A percentile compares a stretch with the other conserved stretches of the same genome.
Conservation (phyloP, 2,329 filamentous ascomycete species). For the Colletotrichum endophyticum region DNA sequence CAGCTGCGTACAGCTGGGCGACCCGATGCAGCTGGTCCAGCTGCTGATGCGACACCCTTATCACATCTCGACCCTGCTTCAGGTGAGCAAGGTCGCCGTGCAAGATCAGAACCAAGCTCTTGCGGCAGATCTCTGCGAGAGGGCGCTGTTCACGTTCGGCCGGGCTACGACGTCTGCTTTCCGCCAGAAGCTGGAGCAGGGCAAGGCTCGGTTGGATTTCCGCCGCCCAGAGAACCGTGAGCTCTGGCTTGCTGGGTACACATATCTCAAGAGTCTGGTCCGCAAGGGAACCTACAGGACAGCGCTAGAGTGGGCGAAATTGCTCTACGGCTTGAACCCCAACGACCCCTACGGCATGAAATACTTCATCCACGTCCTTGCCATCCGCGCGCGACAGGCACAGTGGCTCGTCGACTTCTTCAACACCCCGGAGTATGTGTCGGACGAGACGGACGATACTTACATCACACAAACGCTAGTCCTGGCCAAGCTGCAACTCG, state of each 20-base stretch:
- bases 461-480: slow-evolving; percentile 80
- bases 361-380: slow-evolving; percentile 82
- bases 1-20: slow-evolving; percentile 78
- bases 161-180: slow-evolving; percentile 86
- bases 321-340: slow-evolving; percentile 77
- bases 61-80: slow-evolving; percentile 91
- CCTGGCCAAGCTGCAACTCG: slow-evolving; percentile 76
- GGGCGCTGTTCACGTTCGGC: slow-evolving; percentile 93
- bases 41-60: slow-evolving; percentile 71
- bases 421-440: slow-evolving; percentile 49
- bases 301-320: slow-evolving; percentile 90
- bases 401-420: slow-evolving; percentile 77
- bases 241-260: slow-evolving; percentile 87
- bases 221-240: slow-evolving; percentile 85
- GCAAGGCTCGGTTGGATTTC: slow-evolving; percentile 83
- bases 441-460: slow-evolving; percentile 48
- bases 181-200: slow-evolving; percentile 74
- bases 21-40: slow-evolving; percentile 81
- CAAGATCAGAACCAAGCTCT: slow-evolving; percentile 88
- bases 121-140: slow-evolving; percentile 85
- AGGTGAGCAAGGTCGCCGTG: slow-evolving; percentile 90
- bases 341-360: slow-evolving; percentile 84
- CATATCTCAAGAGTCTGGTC: slow-evolving; percentile 84
- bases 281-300: slow-evolving; percentile 95
- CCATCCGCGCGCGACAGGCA: slow-evolving; percentile 79